A percentile compares a stretch with the other conserved stretches of the same genome.
These are phyloP conservation scores for Fusarium protoensiforme DNA, from an alignment of 2,329 filamentous ascomycete genomes.

Conservation along the genomic window DNA sequence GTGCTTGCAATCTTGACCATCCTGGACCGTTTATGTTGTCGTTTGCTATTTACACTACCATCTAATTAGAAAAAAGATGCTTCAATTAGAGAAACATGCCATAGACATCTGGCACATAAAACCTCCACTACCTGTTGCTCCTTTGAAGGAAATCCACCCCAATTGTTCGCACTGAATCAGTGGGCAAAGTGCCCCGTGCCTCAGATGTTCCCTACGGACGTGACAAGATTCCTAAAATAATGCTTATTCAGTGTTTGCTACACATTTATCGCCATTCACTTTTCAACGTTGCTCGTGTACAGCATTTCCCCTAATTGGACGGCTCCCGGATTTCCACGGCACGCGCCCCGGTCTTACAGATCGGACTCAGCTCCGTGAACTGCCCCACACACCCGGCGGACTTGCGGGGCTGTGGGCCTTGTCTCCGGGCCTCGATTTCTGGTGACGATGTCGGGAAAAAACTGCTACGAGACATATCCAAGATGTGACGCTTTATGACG, in stretches of 20 bases:
- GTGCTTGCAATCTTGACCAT: not conserved
- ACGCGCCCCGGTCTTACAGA: not conserved
- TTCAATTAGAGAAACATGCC: not conserved
- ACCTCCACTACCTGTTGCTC: not conserved
- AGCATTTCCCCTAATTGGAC: not conserved
- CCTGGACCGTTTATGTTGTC: not conserved
- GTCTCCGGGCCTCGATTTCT: not conserved
- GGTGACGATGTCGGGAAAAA: not conserved
- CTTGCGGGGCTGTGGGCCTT: not conserved
- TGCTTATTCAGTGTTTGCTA: not conserved
- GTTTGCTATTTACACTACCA: accelerated
- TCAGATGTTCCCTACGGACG: not conserved
- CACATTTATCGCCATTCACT: not conserved
- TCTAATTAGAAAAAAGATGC: not conserved
- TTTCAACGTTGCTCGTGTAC: not conserved
- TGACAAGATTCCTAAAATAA: not conserved
- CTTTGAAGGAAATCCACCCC: not conserved
- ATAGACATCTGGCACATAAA: too few relatives aligned
- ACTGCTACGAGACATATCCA: not conserved
- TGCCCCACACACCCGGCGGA: not conserved
- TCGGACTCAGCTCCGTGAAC: not conserved
- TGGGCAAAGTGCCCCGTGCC: not conserved
- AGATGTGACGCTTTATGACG: not conserved
- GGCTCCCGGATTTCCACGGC: not conserved
- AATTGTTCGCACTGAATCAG: not conserved